Base-by-base conservation (phyloP, 2,329 filamentous ascomycete genomes). In the Fusarium mexicanum region DNA sequence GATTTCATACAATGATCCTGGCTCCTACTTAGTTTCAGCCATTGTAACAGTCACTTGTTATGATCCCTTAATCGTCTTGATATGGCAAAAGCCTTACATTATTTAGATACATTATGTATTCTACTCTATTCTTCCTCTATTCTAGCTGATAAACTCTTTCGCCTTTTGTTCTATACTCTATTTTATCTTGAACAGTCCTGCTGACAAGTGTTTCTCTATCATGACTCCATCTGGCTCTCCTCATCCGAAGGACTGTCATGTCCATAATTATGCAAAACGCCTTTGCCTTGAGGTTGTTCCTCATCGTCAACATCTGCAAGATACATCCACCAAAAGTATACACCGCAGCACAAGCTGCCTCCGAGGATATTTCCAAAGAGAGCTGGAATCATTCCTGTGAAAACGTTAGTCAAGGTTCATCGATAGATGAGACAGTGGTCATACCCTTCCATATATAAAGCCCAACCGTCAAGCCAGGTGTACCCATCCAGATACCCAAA, bases 361-460 rank as follows among this genome's bases (percentile, higher is more conserved):
- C 88, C 88, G 8, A 90, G 73, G n/a, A 88, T 85, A 63, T 90
- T 90, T 0, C 88, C 88, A 7, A 90, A 76, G 6, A 86, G 70
- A 0, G 86, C 83, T 1, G 88, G 88, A 31, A 90, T 87, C 72
- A 89, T 85, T 4, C 75, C 75, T 76, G 1, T 4, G 1, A 0
- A 18, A 10, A 8, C 4, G 17, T 77, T 37, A 77, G 65, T 14
- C 8, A 16, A 7, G 6, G 3, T 12, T 5, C 6, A 3, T 3
- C 10, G 1, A 8, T 4, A 1, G 1, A 14, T 3, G 13, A 17
- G 2, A 1, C 1, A 1, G 6, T 3, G 18, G 2, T 54, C 70
- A 47, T 53, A 73, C 84, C 86, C 78, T 90, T 89, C 87, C 87
- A 90, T 73, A 90, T 87, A 65, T 90, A 90, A 31, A 88, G 80